Base-by-base conservation (phyloP, 345 rosid species). In the Euphorbia peplus region DNA sequence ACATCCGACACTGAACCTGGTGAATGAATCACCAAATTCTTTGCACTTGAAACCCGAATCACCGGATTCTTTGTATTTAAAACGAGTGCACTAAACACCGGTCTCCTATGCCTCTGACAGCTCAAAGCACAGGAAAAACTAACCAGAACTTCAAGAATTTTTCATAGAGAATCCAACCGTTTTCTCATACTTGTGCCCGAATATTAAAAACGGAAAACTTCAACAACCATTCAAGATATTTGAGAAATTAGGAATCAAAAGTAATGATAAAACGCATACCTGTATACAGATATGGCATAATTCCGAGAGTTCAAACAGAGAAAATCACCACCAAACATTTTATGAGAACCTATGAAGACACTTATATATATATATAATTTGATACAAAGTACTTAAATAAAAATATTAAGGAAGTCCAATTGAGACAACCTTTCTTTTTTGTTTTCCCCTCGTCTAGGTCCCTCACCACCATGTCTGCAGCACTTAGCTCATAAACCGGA, bases 381-480 rank as follows among this genome's bases (percentile, higher is more conserved):
- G 42, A 37, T 42, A 75, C 79, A 72, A 54, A 37, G 60, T 68
- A 72, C 70, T 64, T 78, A 73, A 77, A 77, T 70, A 57, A 62
- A n/a, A 50, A 70, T 50, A 22, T 64, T 32, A 53, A 48, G 75
- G 68, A 54, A 71, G 77, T 82, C 92, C 83, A 85, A 81, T 83
- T 82, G 54, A 66, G 85, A 81, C 75, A 51, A 41, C 64, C 74
- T 8, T 62, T 59, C 24, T 65, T 50, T 25, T 41, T 42, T n/a
- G n/a, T n/a, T n/a, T n/a, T n/a, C n/a, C n/a, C n/a, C n/a, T 91
- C 99, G 11, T 90, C 83, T 46, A 95, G 73, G 50, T 73, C 81
- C 72, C 93, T 85, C 30, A 91, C 97, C 73, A 91, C 93, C 80
- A 95, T 71, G 79, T 91, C 97, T 48, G 99, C 97, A 50, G 99